Conservation (phyloP, 108 stramenopile genomes). For the Cylindrotheca fusiformis region DNA sequence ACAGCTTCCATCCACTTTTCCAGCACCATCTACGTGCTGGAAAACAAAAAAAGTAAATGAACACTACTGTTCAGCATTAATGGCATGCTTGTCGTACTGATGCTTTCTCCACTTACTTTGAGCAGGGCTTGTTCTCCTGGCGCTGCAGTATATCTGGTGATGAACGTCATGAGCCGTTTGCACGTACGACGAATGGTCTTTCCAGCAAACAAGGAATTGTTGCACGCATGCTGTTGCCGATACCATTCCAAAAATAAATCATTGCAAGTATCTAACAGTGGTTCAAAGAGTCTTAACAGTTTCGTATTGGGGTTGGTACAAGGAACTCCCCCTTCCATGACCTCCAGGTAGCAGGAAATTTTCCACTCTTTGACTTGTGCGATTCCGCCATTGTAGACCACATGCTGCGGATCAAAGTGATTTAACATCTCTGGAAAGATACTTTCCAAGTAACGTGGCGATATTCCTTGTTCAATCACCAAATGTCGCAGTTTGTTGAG, state of each 20-base stretch:
- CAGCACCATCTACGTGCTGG: slow-evolving; percentile 87
- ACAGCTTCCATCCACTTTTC: slow-evolving; percentile 83
- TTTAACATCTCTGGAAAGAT: slow-evolving; percentile 64
- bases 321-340: slow-evolving; percentile 84
- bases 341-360: slow-evolving; percentile 88
- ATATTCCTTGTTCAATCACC: slow-evolving; percentile 56
- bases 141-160: slow-evolving; percentile 85
- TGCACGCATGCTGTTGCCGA: slow-evolving; percentile 81
- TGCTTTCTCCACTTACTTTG: slow-evolving; percentile 25
- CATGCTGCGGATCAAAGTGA: slow-evolving; percentile 77
- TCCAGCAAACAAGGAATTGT: slow-evolving; percentile 10
- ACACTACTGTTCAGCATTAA: neutral
- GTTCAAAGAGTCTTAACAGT: slow-evolving; percentile 48
- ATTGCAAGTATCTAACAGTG: slow-evolving; percentile 72
- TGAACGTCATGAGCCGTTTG: slow-evolving; percentile 85
- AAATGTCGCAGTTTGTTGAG: slow-evolving; percentile 78
- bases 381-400: slow-evolving; percentile 81
- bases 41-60: neutral
- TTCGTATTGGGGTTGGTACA: slow-evolving; percentile 68
- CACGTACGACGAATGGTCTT: slow-evolving; percentile 12
- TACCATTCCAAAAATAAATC: slow-evolving; percentile 75
- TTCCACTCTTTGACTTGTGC: slow-evolving; percentile 87
- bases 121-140: slow-evolving; percentile 86
- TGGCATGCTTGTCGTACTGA: neutral
- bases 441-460: slow-evolving; percentile 68